phyloP scores from a whole-genome alignment of 2,329 filamentous ascomycete species.

The Fusarium piperis region DNA sequence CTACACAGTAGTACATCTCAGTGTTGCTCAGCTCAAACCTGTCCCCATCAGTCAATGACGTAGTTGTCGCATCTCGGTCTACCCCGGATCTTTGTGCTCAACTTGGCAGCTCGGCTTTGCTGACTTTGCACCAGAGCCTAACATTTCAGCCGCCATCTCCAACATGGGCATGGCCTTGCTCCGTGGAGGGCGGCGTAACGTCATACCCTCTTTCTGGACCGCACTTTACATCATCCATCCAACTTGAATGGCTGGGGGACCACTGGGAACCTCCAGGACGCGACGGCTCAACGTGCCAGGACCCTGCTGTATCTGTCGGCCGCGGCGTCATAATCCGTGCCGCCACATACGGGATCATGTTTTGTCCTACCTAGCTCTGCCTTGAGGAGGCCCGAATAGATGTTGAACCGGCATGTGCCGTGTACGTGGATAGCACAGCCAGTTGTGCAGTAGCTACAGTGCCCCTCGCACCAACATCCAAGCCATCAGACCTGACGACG shows the following conservation, averaged over 20 bases:
- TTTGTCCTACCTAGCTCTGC: neutral
- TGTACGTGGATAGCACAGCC: neutral
- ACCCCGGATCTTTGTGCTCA: conserved; percentile 2
- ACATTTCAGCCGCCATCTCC: neutral
- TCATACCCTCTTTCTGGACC: conserved; percentile 21
- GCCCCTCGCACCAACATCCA: conserved; percentile 3
- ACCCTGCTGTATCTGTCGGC: conserved; percentile 16
- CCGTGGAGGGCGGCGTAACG: conserved; percentile 14
- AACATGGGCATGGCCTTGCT: neutral
- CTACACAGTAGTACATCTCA: neutral
- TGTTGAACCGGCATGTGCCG: neutral
- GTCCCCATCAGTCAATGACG: conserved; percentile 14
- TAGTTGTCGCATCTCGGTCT: conserved; percentile 1
- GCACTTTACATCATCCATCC: conserved; percentile 29
- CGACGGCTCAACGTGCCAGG: neutral
- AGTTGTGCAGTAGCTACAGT: neutral
- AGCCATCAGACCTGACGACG: conserved; percentile 20
- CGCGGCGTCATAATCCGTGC: conserved; percentile 28
- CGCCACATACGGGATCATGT: conserved; percentile 21
- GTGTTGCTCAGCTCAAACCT: neutral
- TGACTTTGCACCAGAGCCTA: neutral
- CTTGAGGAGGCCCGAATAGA: conserved; percentile 1
- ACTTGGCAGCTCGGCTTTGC: neutral
- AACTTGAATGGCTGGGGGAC: neutral
- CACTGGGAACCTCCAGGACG: neutral